Base-by-base conservation (phyloP, 179 eudicot species). In the Pouteria campechiana region DNA sequence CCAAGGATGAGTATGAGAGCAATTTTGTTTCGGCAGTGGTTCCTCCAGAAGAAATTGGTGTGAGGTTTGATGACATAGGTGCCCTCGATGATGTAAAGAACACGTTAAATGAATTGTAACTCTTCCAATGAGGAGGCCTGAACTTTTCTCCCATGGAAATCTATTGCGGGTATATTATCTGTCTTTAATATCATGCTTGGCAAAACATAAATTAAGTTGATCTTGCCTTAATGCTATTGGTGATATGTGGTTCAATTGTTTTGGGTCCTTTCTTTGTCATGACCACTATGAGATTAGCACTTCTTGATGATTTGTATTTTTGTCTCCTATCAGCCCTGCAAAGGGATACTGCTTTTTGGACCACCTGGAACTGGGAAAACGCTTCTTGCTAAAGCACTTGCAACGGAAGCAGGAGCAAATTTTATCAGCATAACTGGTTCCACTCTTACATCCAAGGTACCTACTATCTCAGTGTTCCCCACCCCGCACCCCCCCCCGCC, bases 291-390 rank as follows among this genome's bases (percentile, higher is more conserved):
- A 24, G 12, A 17, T 38, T 37, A 25, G 5, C 7, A 20, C 11
- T 32, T 3, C 17, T 28, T 28, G 17, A 39, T 41, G 41, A 6
- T 31, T 12, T 32, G 10, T 7, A 30, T 33, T 27, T 6, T 23
- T n/a, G 37, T 28, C 24, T 60, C 57, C 60, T 58, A 39, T 58
- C 93, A 92, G 99, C 99, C 99, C 58, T 87, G 96, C 87, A 92
- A 87, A 57, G 98, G 99, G 11, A 82, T 92, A 57, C 66, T 92
- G 52, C 87, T 92, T 33, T 92, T 92, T 65, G 99, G 99, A n/a
- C 99, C 99, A 34, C 99, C 99, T 36, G 99, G 99, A 61, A 92
- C 99, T 18, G 99, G 99, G 41, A 92, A 92, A 74, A 92, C 99
- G 22, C 94, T 92, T 48, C 72, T 92, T 49, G 99, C 96, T 4